Base-by-base conservation (phyloP, 2,329 filamentous ascomycete genomes). In the Venturiaceae sp. region DNA sequence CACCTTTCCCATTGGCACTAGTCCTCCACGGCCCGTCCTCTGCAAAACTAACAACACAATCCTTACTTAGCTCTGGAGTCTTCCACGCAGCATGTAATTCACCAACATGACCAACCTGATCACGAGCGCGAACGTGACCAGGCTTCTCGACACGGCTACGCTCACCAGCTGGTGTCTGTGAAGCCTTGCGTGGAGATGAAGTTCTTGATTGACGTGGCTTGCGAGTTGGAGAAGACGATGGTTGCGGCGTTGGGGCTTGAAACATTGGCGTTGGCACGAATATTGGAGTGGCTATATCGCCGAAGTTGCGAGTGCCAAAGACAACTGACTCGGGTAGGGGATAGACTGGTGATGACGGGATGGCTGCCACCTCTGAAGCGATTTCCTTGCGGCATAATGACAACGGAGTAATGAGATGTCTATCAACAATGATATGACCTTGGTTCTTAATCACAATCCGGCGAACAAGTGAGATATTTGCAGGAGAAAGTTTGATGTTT, bases 21-120 rank as follows among this genome's bases (percentile, higher is more conserved):
- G 44, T 50, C 44, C 5, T 50, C 57, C 55, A 60, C 60, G 32
- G 62, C 60, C 54, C 59, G 8, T 60, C 63, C 52, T 67, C 63
- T 5, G 72, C 71, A 61, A 68, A 72, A 19, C 66, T 66, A 34
- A 73, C 65, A 0, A 70, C 67, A 55, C 69, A 73, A 53, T 71
- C 63, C 14, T 62, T 50, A 52, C 69, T 69, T 34, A 74, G 62
- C 2, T 60, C 57, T 21, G 68, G 70, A 30, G 67, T 68, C 7
- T 47, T 57, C 14, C 63, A 63, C 2, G 26, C 34, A 19, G 28
- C 44, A 33, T 34, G 19, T 47, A 32, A 28, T 26, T 54, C 37
- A 41, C 5, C 30, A 2, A 30, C n/a, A 19, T 23, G 44, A 28
- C 5, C n/a, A 16, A 13, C 44, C 13, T 50, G 23, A 6, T 13